These are phyloP conservation scores for Polytrichum commune DNA, from an alignment of 225 moss, liverwort and hornwort genomes.

Conservation along the genomic window DNA sequence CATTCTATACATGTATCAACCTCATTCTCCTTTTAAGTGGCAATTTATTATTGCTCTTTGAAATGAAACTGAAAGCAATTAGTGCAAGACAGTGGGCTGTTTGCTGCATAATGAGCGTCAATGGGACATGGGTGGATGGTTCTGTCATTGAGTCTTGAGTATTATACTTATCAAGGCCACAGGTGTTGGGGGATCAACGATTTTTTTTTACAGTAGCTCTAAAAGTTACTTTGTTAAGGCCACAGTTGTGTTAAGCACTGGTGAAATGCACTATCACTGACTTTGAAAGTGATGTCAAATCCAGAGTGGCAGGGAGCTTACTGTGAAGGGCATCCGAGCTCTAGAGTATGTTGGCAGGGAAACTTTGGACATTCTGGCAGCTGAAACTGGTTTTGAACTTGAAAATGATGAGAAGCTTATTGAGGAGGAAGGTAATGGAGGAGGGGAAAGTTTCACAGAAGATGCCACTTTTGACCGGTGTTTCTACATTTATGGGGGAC, in stretches of 20 bases:
- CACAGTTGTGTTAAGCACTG: no score
- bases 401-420: slow-evolving; percentile 67
- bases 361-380: slow-evolving; percentile 88
- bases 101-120: no score
- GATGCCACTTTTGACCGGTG: slow-evolving; percentile 92
- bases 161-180: neutral
- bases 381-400: slow-evolving; percentile 93
- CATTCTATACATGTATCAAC: no score
- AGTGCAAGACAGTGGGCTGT: no score
- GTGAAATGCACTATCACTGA: no score
- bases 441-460: slow-evolving; percentile 68
- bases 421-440: slow-evolving; percentile 43
- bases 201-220: no score
- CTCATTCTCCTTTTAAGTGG: no score
- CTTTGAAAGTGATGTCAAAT: slow-evolving; percentile 1
- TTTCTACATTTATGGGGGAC: slow-evolving; percentile 97
- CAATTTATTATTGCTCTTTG: no score
- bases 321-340: slow-evolving; percentile 82
- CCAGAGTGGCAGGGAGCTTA: slow-evolving; percentile 89
- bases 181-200: neutral
- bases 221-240: no score
- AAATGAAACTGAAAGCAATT: no score
- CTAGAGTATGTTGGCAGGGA: slow-evolving; percentile 93
- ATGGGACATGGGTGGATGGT: no score
- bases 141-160: neutral